Evolutionary conservation across 257 asterid species (phyloP).

Genomic region (Nemophila menziesii): DNA sequence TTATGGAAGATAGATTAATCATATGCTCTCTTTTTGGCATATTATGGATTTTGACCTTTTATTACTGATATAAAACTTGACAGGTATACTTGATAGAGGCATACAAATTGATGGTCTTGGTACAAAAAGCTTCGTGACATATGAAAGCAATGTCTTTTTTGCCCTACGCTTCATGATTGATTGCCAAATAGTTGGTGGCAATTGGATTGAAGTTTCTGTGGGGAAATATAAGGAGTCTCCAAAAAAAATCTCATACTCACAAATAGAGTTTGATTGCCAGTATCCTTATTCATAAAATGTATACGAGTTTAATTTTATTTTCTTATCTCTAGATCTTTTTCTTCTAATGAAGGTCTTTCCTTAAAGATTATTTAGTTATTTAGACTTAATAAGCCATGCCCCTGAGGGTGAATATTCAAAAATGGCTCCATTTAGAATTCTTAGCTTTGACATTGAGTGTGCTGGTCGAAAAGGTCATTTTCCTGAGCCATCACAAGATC

Average conservation of each 20-base stretch:
- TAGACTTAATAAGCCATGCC: constrained; percentile 80
- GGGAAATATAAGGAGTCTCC: constrained; percentile 65
- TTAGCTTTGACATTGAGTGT: constrained; percentile 97
- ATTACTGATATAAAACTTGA: background rate
- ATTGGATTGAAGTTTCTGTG: constrained; percentile 82
- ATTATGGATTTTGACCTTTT: background rate
- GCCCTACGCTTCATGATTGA: constrained; percentile 99
- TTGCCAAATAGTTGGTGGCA: constrained; percentile 87
- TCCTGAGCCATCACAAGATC: constrained; percentile 97
- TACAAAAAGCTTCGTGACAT: constrained; percentile 70
- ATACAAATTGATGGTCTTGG: constrained; percentile 91
- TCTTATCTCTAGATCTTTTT: constrained; percentile 4
- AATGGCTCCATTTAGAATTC: constrained; percentile 98
- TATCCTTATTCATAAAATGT: constrained; percentile 46
- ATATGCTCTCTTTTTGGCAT: background rate
- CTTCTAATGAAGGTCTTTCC: constrained; percentile 20
- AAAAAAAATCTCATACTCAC: constrained; percentile 54
- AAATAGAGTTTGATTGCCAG: constrained; percentile 90
- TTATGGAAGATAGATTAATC: background rate
- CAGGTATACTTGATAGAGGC: constrained; percentile 94
- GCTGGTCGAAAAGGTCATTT: constrained; percentile 98
- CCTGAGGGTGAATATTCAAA: constrained; percentile 93
- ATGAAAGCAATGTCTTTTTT: constrained; percentile 90
- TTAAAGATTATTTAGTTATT: constrained; percentile 41
- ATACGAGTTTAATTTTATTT: constrained; percentile 5